These are phyloP conservation scores for Ophiostoma sp. DNA, from an alignment of 2,329 filamentous ascomycete genomes.

Conservation along the genomic window DNA sequence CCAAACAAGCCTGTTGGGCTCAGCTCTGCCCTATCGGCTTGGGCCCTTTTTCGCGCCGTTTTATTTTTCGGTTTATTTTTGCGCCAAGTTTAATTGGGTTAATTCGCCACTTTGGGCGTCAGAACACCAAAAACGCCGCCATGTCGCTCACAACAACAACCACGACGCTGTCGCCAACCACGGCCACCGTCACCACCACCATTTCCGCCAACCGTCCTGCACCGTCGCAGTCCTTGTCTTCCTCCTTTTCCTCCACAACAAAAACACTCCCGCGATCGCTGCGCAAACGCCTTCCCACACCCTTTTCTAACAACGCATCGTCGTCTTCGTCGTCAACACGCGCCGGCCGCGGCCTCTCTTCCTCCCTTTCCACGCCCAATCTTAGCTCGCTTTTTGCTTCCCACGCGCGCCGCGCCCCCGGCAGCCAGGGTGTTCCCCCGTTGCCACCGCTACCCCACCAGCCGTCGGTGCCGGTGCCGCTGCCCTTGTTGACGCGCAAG, in stretches of 20 bases:
- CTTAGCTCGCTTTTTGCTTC: constrained; percentile 54
- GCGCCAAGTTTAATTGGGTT: constrained; percentile 9
- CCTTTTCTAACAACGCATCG: not conserved
- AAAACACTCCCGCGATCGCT: constrained; percentile 25
- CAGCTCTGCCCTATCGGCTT: not conserved
- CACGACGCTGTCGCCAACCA: constrained; percentile 12
- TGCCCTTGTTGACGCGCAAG: constrained; percentile 63
- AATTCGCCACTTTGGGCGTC: constrained; percentile 15
- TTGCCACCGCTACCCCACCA: constrained; percentile 17
- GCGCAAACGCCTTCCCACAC: constrained; percentile 27
- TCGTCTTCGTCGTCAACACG: constrained; percentile 19
- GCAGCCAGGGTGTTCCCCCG: constrained; percentile 1
- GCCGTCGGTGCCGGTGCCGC: constrained; percentile 26
- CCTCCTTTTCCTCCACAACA: constrained; percentile 23
- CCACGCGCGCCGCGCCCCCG: constrained; percentile 44
- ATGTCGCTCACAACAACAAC: constrained; percentile 20
- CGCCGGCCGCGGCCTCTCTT: constrained; percentile 40
- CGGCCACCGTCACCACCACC: constrained; percentile 15
- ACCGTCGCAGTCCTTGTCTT: constrained; percentile 33
- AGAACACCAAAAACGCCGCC: not conserved
- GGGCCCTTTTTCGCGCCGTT: not conserved
- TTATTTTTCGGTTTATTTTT: constrained; percentile 19
- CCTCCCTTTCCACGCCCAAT: constrained; percentile 53
- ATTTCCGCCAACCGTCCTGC: constrained; percentile 9
- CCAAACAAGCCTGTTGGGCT: not conserved